Conservation (phyloP, 2,329 filamentous ascomycete genomes). For the Paracoccidioides lutzii region DNA sequence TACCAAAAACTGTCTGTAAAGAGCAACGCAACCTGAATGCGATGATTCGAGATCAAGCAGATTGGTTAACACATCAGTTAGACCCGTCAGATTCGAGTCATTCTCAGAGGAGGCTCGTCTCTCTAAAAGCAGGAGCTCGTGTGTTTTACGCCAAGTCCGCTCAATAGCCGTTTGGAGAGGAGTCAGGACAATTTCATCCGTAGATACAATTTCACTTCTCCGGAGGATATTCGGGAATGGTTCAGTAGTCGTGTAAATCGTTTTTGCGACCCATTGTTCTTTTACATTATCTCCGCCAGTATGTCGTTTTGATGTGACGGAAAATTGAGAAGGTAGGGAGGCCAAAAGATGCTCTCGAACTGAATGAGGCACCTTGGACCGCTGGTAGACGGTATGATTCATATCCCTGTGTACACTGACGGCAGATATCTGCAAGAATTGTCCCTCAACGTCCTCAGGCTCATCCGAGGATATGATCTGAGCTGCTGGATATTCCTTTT, state of each 20-base stretch:
- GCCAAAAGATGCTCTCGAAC: constrained; percentile 79
- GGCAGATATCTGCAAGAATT: constrained; percentile 71
- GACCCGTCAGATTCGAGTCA: constrained; percentile 51
- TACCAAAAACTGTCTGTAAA: constrained; percentile 64
- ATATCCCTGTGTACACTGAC: constrained; percentile 75
- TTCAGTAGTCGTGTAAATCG: constrained; percentile 70
- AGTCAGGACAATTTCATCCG: constrained; percentile 52
- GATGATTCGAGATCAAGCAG: constrained; percentile 62
- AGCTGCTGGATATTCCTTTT: constrained; percentile 75
- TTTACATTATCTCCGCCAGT: constrained; percentile 53
- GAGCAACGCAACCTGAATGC: constrained; percentile 63
- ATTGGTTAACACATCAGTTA: constrained; percentile 64
- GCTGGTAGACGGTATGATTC: constrained; percentile 70
- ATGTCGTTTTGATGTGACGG: constrained; percentile 58
- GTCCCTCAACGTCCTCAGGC: constrained; percentile 73
- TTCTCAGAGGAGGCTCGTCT: constrained; percentile 61
- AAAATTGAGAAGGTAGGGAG: constrained; percentile 64
- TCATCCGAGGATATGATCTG: constrained; percentile 61
- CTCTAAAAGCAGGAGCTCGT: constrained; percentile 66
- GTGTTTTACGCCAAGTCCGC: constrained; percentile 77
- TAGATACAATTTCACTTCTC: constrained; percentile 67
- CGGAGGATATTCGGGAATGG: constrained; percentile 82
- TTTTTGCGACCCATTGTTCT: constrained; percentile 71
- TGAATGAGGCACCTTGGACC: constrained; percentile 67
- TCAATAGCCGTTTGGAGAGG: constrained; percentile 83